Base-by-base conservation (phyloP, 192 early-diverging fungal genomes). In the Helicostylum pulchrum region DNA sequence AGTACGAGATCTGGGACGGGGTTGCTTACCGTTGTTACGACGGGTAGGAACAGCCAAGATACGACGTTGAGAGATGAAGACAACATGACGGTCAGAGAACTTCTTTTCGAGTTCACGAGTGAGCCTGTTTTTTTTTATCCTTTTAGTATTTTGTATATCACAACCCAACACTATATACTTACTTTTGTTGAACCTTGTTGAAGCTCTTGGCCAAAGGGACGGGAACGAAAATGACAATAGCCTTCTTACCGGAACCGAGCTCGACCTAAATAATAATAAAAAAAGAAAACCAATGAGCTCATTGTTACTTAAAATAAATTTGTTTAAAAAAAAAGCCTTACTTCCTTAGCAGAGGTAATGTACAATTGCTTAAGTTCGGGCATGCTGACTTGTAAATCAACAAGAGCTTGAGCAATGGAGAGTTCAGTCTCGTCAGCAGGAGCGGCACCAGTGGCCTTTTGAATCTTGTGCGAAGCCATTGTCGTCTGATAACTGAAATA, bases 51-150 rank as follows among this genome's bases (percentile, higher is more conserved):
- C 94, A 74, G 84, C 84, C 77, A 98, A 81, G 78, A 99, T 97
- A 71, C 94, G 92, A 67, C 97, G 93, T n/a, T 69, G 67, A 42
- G 67, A 51, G 56, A 69, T 70, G 62, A 99, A 89, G 65, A 99
- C 85, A 61, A 99, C 91, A 82, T 99, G 97, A 73, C 95, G 91
- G 85, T 99, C 97, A 75, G 93, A 93, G 90, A 99, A 97, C 92
- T 99, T 99, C 93, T 99, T 99, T 87, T 99, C 97, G 68, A 99
- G 86, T 86, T 99, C 97, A 77, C 97, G 94, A 71, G 94, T 94
- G 47, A 99, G 90, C 72, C 90, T 85, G 56, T 30, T 36, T 19
- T 19, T 55, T 19, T 42, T n/a, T 8, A 15, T n/a, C 6, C 42
- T 30, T 5, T 32, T 19, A 19, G 19, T 48, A 6, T 17, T 52